Conservation (phyloP, 2,329 filamentous ascomycete genomes). For the Neonectria ditissima region DNA sequence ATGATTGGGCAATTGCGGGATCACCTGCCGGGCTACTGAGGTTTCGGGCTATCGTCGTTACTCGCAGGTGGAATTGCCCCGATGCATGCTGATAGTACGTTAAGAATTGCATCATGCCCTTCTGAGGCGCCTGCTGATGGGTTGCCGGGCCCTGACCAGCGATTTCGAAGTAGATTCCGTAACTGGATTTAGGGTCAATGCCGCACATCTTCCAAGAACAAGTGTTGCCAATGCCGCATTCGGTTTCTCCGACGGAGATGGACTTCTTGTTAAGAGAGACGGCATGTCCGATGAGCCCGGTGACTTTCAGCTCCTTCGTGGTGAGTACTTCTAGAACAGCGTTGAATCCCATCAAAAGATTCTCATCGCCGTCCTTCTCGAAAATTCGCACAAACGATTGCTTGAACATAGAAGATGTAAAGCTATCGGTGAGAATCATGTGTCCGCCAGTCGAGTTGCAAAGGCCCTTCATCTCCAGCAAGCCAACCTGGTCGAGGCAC, state of each 20-base stretch:
- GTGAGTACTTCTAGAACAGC: constrained; percentile 95
- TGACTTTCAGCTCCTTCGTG: constrained; percentile 98
- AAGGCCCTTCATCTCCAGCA: constrained; percentile 97
- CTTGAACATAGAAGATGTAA: constrained; percentile 99
- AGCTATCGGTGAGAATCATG: constrained; percentile 98
- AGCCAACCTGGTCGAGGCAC: constrained; percentile 95
- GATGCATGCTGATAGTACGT: constrained; percentile 99
- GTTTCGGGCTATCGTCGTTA: constrained; percentile 92
- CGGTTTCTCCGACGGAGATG: constrained; percentile 94
- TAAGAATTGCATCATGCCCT: constrained; percentile 97
- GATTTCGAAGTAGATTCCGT: constrained; percentile 98
- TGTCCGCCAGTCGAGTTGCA: constrained; percentile 97
- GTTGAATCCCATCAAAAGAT: constrained; percentile 98
- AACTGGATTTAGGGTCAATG: constrained; percentile 93
- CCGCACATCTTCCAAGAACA: constrained; percentile 99
- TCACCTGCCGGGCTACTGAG: constrained; percentile 94
- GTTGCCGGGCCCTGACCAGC: constrained; percentile 90
- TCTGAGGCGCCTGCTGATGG: constrained; percentile 87
- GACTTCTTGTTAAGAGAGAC: constrained; percentile 99
- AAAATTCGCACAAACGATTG: constrained; percentile 98
- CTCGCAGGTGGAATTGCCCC: constrained; percentile 93
- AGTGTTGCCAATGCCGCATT: constrained; percentile 98
- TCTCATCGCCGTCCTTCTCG: constrained; percentile 95
- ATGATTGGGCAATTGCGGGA: constrained; percentile 93
- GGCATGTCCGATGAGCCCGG: constrained; percentile 94